Conservation (phyloP, 192 early-diverging fungal species). For the Coemansia sp. region DNA sequence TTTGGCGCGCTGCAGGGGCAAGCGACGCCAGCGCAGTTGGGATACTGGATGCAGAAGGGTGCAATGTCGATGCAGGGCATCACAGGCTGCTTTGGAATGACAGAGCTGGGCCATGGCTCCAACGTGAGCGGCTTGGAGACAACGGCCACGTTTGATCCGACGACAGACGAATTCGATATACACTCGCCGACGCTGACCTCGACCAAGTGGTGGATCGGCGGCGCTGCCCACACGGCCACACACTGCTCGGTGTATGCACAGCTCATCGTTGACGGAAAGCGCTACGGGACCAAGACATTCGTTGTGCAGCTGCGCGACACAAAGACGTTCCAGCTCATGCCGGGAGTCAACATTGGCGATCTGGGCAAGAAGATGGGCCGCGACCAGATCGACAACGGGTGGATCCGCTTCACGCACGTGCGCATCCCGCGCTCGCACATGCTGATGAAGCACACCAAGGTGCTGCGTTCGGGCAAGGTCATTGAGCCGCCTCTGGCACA, state of each 20-base stretch:
- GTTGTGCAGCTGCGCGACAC: slow-evolving; percentile 81
- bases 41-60: slow-evolving; percentile 79
- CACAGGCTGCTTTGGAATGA: slow-evolving; percentile 91
- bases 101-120: slow-evolving; percentile 85
- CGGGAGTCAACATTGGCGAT: slow-evolving; percentile 86
- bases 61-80: slow-evolving; percentile 76
- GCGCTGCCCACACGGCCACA: slow-evolving; percentile 86
- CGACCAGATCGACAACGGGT: slow-evolving; percentile 89
- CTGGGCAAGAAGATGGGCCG: slow-evolving; percentile 92
- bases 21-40: slow-evolving; percentile 76
- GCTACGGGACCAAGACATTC: slow-evolving; percentile 83
- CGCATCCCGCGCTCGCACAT: slow-evolving; percentile 85
- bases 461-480: slow-evolving; percentile 69
- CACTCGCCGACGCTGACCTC: slow-evolving; percentile 71
- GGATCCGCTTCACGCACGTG: slow-evolving; percentile 89
- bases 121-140: slow-evolving; percentile 91
- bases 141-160: slow-evolving; percentile 81
- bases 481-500: slow-evolving; percentile 76
- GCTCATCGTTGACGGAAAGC: slow-evolving; percentile 72
- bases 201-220: slow-evolving; percentile 98
- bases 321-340: slow-evolving; percentile 68
- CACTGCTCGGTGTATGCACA: slow-evolving; percentile 79
- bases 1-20: slow-evolving; percentile 79
- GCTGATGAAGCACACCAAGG: slow-evolving; percentile 92
- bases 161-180: slow-evolving; percentile 80